Evolutionary conservation across 768 basidiomycete species (phyloP).

Genomic region (Tulasnella sp.): DNA sequence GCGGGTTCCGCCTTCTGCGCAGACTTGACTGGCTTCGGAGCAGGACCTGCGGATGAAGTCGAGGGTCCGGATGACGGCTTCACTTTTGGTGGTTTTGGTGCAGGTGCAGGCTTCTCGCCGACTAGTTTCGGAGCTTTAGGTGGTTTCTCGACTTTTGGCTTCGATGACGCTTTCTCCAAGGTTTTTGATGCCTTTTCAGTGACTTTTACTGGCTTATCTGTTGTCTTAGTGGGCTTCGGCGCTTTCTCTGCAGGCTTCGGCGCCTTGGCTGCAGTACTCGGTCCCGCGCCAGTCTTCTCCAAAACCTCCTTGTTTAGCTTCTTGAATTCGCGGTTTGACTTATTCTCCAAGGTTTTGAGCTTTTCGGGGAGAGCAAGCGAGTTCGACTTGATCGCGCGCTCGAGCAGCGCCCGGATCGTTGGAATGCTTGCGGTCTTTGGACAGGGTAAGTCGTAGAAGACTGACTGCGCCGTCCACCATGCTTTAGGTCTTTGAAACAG

Average conservation of each 20-base stretch:
- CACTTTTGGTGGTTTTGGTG: neutral
- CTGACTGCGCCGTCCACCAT: conserved; percentile 4
- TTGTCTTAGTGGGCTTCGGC: neutral
- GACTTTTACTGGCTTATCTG: neutral
- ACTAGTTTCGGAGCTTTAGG: neutral
- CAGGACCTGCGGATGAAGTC: neutral
- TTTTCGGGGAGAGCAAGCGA: neutral
- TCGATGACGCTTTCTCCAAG: neutral
- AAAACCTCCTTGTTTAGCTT: conserved; percentile 5
- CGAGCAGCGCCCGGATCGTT: neutral
- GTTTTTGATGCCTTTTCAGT: neutral
- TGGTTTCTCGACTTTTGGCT: neutral
- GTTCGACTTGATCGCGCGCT: neutral
- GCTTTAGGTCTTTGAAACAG: neutral
- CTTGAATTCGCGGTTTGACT: conserved; percentile 6
- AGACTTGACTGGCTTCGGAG: neutral
- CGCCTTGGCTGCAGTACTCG: neutral
- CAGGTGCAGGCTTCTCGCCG: neutral
- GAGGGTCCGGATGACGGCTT: neutral
- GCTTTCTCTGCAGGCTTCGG: neutral
- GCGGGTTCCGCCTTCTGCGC: neutral
- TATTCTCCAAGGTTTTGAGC: neutral
- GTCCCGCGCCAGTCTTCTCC: neutral
- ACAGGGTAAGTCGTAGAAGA: conserved; percentile 5
- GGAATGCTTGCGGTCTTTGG: neutral